These are phyloP conservation scores for Papiliotrema nemorosa DNA, from an alignment of 1,284 basidiomycete species.

Conservation along the genomic window DNA sequence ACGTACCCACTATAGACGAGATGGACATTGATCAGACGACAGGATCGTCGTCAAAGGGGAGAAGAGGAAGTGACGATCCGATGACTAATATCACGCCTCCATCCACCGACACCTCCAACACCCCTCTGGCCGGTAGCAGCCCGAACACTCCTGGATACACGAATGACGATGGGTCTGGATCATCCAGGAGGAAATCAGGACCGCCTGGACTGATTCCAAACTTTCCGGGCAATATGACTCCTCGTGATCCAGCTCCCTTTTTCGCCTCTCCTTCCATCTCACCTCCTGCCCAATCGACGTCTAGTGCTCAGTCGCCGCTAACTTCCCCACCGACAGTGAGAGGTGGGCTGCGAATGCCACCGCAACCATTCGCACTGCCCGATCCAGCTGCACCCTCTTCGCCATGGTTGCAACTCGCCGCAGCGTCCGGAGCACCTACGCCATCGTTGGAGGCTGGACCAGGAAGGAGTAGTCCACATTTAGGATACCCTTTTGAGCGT, in stretches of 20 bases:
- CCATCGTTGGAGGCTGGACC: conserved; percentile 40
- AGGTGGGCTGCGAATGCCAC: conserved; percentile 6
- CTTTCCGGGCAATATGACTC: conserved; percentile 22
- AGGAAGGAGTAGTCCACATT: conserved; percentile 36
- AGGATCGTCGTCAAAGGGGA: background rate
- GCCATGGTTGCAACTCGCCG: conserved; percentile 47
- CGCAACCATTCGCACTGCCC: conserved; percentile 9
- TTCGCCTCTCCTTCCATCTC: conserved; percentile 27
- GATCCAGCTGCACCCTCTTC: conserved; percentile 12
- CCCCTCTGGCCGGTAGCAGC: background rate
- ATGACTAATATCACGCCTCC: background rate
- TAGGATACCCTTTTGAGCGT: conserved; percentile 47
- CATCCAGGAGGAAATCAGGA: conserved; percentile 13
- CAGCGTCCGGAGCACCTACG: conserved; percentile 47
- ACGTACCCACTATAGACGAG: background rate
- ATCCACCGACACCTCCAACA: background rate
- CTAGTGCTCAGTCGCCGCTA: conserved; percentile 16
- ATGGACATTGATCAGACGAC: background rate
- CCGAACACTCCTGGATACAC: background rate
- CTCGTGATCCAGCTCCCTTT: conserved; percentile 21
- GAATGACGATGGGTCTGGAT: too few species aligned
- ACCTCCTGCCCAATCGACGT: conserved; percentile 10
- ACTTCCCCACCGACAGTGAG: conserved; percentile 8
- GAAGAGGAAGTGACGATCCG: background rate
- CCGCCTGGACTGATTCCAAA: conserved; percentile 26